Evolutionary conservation across 441 rosid species (phyloP).

Genomic region (Syzygium syzygioides): DNA sequence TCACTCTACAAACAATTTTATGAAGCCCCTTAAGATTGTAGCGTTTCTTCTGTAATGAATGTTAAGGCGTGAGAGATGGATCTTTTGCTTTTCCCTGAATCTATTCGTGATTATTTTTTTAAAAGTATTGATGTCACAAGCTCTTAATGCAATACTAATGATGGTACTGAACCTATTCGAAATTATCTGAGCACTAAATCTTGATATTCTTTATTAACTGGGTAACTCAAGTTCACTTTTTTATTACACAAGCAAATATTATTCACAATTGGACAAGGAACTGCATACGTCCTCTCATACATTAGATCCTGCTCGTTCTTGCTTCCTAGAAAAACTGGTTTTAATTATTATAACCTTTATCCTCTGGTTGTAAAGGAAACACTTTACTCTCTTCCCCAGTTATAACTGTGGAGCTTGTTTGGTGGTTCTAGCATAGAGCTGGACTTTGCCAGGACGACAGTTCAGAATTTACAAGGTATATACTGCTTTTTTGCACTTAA

Average conservation of each 20-base stretch:
- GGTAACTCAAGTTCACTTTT: neutral
- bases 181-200: neutral
- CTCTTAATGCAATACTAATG: neutral
- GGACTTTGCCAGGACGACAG: neutral
- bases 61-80: neutral
- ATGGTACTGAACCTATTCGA: neutral
- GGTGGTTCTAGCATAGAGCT: neutral
- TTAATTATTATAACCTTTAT: neutral
- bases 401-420: neutral
- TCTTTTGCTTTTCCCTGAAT: neutral
- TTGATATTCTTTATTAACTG: neutral
- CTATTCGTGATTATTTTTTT: neutral
- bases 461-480: neutral
- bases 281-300: neutral
- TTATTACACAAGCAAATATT: neutral
- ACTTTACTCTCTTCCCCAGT: neutral
- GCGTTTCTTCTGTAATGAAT: neutral
- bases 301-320: neutral
- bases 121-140: neutral
- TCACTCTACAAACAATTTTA: neutral
- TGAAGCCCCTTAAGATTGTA: neutral
- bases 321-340: neutral
- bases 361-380: neutral
- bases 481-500: neutral
- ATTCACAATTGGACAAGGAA: neutral